Base-by-base conservation (phyloP, 192 early-diverging fungal genomes). In the Linnemannia exigua region DNA sequence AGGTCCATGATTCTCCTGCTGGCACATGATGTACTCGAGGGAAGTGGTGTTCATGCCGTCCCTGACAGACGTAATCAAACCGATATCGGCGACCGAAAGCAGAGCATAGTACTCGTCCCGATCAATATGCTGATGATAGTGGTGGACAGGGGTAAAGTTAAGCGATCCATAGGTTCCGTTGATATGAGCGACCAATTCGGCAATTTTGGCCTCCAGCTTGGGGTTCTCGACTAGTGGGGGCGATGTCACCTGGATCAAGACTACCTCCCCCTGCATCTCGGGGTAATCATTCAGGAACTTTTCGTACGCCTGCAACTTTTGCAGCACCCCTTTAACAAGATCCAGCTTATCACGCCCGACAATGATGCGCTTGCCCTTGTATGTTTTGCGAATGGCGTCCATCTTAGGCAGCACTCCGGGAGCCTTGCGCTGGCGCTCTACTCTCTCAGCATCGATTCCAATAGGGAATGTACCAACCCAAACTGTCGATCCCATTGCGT, bases 1-100 rank as follows among this genome's bases (percentile, higher is more conserved):
- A 22, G 97, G 95, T 9, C 95, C 95, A 72, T 96, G 91, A 74
- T 95, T 95, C 77, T 96, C 95, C 35, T 94, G 90, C 87, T 99
- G 98, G 87, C 96, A 97, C 35, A 99, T 95, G 19, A 98, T 95
- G 87, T 95, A 99, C 88, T 99, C 97, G 72, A 98, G 95, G 44
- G 94, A 95, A 31, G 96, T 96, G 1, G 98, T 98, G 88, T 99
- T 99, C 99, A 99, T 99, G 36, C 98, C 99, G 82, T 99, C 99
- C 41, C 97, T 92, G 22, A 99, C 92, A 52, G 94, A 92, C 2
- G 98, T 99, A 77, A 98, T 98, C 35, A 99, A 87, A 1, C 94
- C 97, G 41, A 97, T 91, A 81, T 99, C 97, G 31, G 99, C 99
- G 15, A 98, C 93, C 72, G 92, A 94, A 9, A 99, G 90, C n/a